Evolutionary conservation across 2,329 filamentous ascomycete genomes (phyloP).

Genomic region (Dactylellina leptospora): DNA sequence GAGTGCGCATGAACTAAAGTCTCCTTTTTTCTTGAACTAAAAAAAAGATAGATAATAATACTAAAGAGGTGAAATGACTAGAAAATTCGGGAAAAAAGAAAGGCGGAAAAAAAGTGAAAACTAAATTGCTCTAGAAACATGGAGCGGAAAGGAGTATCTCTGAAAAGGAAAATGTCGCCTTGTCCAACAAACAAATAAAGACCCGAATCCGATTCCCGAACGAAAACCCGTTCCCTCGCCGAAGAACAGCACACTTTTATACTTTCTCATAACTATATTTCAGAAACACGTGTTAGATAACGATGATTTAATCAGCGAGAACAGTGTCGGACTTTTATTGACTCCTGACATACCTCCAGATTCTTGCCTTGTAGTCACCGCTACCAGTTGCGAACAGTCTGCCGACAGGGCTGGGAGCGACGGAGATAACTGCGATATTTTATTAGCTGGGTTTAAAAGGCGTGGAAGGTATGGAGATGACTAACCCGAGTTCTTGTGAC

Average conservation of each 20-base stretch:
- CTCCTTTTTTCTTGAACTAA: slow-evolving; percentile 33
- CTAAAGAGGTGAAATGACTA: slow-evolving; percentile 6
- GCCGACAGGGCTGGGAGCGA: slow-evolving; percentile 88
- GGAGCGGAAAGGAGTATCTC: slow-evolving; percentile 38
- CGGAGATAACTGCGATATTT: slow-evolving; percentile 77
- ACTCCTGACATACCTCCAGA: slow-evolving; percentile 70
- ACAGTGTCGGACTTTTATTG: neutral
- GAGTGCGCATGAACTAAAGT: too few species aligned
- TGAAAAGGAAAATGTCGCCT: slow-evolving; percentile 38
- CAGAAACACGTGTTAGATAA: slow-evolving; percentile 10
- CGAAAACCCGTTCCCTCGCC: neutral
- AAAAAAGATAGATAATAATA: slow-evolving; percentile 33
- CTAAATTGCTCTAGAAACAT: slow-evolving; percentile 34
- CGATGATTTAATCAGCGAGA: neutral
- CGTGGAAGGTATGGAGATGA: slow-evolving; percentile 55
- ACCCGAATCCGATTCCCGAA: slow-evolving; percentile 15
- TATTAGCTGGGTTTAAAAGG: slow-evolving; percentile 15
- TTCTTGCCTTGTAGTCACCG: slow-evolving; percentile 95
- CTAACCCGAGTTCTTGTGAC: slow-evolving; percentile 91
- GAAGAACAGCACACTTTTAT: slow-evolving; percentile 13
- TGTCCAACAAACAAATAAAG: slow-evolving; percentile 43
- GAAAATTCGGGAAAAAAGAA: slow-evolving; percentile 6
- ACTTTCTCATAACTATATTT: slow-evolving; percentile 36
- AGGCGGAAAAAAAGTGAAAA: slow-evolving; percentile 10
- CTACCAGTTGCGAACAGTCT: slow-evolving; percentile 94